Evolutionary conservation across 176 grass and related monocot species (phyloP), one percentile per base, ranked within the genome.

Genomic region (Carex scoparia): DNA sequence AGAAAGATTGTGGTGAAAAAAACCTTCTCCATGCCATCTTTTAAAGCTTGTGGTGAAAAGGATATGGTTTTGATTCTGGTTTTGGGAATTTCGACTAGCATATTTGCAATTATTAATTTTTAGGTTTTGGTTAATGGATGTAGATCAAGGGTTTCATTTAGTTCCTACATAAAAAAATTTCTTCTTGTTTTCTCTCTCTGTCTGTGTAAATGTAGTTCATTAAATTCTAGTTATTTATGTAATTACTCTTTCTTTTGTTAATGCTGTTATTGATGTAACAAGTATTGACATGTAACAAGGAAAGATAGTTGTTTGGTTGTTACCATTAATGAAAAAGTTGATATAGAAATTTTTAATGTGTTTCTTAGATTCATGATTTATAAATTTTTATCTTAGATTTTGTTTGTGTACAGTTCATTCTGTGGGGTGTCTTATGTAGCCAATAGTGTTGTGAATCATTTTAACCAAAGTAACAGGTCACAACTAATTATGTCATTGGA

Each of bases 81-180:
- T 79, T 84, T 89, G 7, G 40, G 84, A 30, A 75, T 86, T 75
- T 40, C 74, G 1, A n/a, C 61, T 56, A 37, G 76, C 0, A 58
- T 89, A 0, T 7, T 63, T n/a, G 84, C 11, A 1, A 37, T 87
- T 56, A 2, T 35, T 23, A 23, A 28, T 91, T 61, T 66, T 94
- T 46, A 32, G 27, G 60, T 35, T 56, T 84, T 91, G 59, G 82
- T 89, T 83, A 54, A 79, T 86, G 82, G 63, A 83, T 46, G 69
- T 80, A 49, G 66, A 58, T 59, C 72, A 48, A 4, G 92, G 82
- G 37, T 61, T 65, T 12, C 79, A 81, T 65, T 70, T 83, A 12
- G 87, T 91, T 4, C 89, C 89, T 33, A 94, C 92, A 4, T 94
- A 86, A 59, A 16, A 49, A 15, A 15, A 32, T 12, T 2, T 48